Evolutionary conservation across 2,329 filamentous ascomycete species (phyloP), one percentile per base, ranked within the genome.

Genomic region (Hirsutella rhossiliensis): DNA sequence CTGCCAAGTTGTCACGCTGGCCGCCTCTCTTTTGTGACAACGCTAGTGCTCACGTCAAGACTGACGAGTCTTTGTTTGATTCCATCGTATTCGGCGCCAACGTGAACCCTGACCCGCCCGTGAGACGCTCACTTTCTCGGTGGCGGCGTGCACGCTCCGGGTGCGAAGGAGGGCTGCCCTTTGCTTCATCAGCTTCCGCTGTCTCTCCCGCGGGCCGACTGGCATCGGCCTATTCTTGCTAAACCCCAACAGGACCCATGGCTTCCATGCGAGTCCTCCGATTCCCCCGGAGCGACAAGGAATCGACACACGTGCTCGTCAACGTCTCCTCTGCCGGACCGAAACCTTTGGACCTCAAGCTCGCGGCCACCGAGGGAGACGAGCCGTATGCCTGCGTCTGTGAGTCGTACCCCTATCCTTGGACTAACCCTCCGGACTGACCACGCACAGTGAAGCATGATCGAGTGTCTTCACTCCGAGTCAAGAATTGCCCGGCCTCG

Each of bases 361-460:
- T 88, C 28, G 68, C 82, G 30, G 83, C 75, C 30, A 87, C 82
- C 28, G 83, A 88, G 54, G 76, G 78, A 44, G 71, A 75, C 45
- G 71, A 69, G 40, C 72, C 78, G 7, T 85, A 80, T 61, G 65
- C 70, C 37, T 61, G 69, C 45, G 69, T 69, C 48, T 62, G 79
- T 82, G 67, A 71, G 76, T 39, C 20, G 15, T 7, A 3, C 3
- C 3, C 30, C 13, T 28, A 12, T 3, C 2, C 23, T n/a, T 3
- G 9, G n/a, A 7, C 28, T 11, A 2, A 13, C 13, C 28, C 13
- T 18, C 11, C 11, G 15, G 11, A 17, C 38, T 42, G n/a, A 41
- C 5, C 5, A 5, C 23, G 5, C 40, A 18, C 48, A 77, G 74
- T 84, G 51, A 74, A 72, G 56, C 76, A 82, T 46, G 71, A 70